Conservation (phyloP, 345 rosid species). For the Noccaea bulbosa region DNA sequence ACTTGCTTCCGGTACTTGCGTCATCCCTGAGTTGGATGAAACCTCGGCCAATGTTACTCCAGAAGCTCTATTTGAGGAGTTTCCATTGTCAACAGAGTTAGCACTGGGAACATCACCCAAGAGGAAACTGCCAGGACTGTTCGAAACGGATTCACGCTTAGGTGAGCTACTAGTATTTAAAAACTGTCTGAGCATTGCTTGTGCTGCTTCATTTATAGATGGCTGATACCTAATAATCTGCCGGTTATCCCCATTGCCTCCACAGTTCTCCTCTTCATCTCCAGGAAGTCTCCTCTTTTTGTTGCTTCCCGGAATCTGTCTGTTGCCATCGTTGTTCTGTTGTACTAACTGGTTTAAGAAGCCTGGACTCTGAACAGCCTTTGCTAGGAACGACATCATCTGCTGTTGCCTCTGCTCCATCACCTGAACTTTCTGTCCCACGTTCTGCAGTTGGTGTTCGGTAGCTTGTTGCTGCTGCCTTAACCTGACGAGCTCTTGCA, state of each 20-base stretch:
- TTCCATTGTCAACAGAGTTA: conserved; percentile 44
- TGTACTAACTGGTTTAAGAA: conserved; percentile 82
- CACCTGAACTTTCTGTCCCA: conserved; percentile 78
- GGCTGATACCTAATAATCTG: conserved; percentile 82
- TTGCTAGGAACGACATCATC: conserved; percentile 89
- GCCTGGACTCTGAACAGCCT: conserved; percentile 83
- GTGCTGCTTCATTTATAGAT: conserved; percentile 66
- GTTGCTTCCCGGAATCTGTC: conserved; percentile 63
- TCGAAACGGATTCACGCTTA: conserved; percentile 50
- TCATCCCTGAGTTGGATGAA: conserved; percentile 46
- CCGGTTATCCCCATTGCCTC: conserved; percentile 49
- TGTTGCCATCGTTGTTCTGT: conserved; percentile 62
- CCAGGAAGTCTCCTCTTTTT: conserved; percentile 78
- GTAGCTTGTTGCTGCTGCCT: conserved; percentile 90
- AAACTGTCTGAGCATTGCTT: conserved; percentile 67
- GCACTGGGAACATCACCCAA: conserved; percentile 51
- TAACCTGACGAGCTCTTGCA: conserved; percentile 90
- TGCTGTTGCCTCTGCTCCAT: conserved; percentile 97
- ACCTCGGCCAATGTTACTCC: conserved; percentile 58
- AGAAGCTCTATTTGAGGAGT: conserved; percentile 45
- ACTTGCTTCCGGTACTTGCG: conserved; percentile 12
- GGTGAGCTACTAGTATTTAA: conserved; percentile 58
- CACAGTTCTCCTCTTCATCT: conserved; percentile 57
- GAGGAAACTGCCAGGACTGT: conserved; percentile 51
- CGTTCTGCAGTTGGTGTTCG: conserved; percentile 69